Base-by-base conservation (phyloP, 257 asterid species). In the Nemophila menziesii region DNA sequence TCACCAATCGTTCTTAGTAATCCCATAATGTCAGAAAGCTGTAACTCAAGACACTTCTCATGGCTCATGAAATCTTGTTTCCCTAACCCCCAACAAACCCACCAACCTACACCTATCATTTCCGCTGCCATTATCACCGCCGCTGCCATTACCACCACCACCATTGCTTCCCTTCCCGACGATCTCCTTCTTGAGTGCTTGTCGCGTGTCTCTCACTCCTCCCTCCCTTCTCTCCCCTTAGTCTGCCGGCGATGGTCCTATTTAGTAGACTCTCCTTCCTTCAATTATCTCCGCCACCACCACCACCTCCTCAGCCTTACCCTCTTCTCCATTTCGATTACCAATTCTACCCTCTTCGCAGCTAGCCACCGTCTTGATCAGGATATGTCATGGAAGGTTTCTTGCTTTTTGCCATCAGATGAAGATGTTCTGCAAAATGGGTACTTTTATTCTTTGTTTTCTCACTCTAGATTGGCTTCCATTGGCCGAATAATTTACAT, bases 21-120 rank as follows among this genome's bases (percentile, higher is more conserved):
- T 44, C 63, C 22, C 18, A 20, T 20, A 8, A 42, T 62, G 36
- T 58, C 75, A 4, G 84, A 80, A 23, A 71, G 77, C 39, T 80
- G 94, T 65, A 61, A 52, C 53, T 72, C 93, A 40, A 80, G 94
- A 40, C 94, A 73, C 52, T 74, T 86, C 54, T 77, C 93, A 68
- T 82, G 93, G 92, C 75, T 86, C 0, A 48, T 86, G 70, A 86
- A 86, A 77, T 82, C 93, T 43, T 86, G 94, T 43, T 82, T 86
- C 64, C 81, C 92, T 57, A 63, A 70, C 57, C 73, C 89, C 64
- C 80, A 71, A 43, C 65, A 75, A 47, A 73, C 71, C 69, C 79
- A 65, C 65, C 77, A 63, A 54, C 82, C 60, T 38, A 56, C 44
- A 12, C 68, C 68, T 5, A 48, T 46, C 36, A 23, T 44, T 45